Evolutionary conservation across 139 green algal genomes (phyloP).

Genomic region (Asterochloris sp.): DNA sequence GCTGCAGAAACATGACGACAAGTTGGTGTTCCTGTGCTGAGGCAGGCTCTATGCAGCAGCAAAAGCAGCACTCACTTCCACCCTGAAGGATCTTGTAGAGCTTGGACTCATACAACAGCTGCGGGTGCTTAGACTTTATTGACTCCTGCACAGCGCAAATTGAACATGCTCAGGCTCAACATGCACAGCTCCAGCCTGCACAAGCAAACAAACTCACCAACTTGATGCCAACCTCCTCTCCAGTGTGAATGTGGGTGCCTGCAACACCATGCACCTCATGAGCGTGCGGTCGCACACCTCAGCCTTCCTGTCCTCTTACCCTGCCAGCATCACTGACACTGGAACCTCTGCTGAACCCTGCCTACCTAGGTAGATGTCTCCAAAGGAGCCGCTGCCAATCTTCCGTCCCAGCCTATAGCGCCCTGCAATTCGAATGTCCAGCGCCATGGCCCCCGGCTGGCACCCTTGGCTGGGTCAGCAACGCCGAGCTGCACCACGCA

Average conservation of each 20-base stretch:
- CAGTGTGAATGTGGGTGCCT: conserved; percentile 96
- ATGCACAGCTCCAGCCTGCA: background rate
- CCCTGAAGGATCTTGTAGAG: conserved; percentile 95
- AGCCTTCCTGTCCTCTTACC: no score
- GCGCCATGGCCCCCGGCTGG: conserved; percentile 15
- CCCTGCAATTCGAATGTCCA: conserved; percentile 46
- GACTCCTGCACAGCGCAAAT: conserved; percentile 63
- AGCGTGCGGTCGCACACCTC: conserved; percentile 2
- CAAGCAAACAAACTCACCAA: conserved; percentile 59
- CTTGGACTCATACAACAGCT: conserved; percentile 95
- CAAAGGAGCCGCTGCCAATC: conserved; percentile 77
- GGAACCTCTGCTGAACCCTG: background rate
- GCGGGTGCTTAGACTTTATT: conserved; percentile 84
- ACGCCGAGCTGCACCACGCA: no score
- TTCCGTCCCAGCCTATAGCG: conserved; percentile 78
- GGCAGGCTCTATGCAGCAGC: background rate
- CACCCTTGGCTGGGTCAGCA: no score
- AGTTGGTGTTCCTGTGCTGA: background rate
- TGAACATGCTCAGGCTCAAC: background rate
- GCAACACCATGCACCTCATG: conserved; percentile 28
- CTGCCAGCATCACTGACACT: no score
- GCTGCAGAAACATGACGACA: conserved; percentile 54
- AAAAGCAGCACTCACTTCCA: conserved; percentile 61
- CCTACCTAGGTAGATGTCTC: conserved; percentile 87
- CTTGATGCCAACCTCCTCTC: conserved; percentile 99